Base-by-base conservation (phyloP, 1,284 basidiomycete genomes). In the Ganoderma multipileum region DNA sequence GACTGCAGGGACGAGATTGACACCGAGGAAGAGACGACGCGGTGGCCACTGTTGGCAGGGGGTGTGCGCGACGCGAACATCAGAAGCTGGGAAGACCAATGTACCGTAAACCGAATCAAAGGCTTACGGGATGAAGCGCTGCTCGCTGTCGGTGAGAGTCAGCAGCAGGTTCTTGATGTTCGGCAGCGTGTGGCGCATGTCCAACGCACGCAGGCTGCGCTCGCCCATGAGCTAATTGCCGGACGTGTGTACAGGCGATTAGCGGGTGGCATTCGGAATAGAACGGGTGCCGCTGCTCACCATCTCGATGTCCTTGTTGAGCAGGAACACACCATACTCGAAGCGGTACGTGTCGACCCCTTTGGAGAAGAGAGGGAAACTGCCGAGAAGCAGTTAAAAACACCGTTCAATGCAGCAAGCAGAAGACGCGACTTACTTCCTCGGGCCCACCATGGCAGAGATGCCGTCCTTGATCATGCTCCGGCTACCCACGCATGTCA, bases 261-360 rank as follows among this genome's bases (percentile, higher is more conserved):
- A 58, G 58, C 39, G 58, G 38, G 23, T 38, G 12, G 38, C 38
- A n/a, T 39, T 12, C 12, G n/a, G 38, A 58, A 41, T 23, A 38
- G 36, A 33, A 63, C 58, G 65, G 44, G 64, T 54, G 75, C 58
- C 64, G 44, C 64, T 54, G 75, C 88, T 74, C 74, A 96, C 95
- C 86, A 96, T 86, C 82, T 99, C 97, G 72, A 99, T 96, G 79
- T 99, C 87, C 82, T 99, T 99, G 84, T 99, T 99, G 47, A 99
- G 84, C 60, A 99, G 82, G 79, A 98, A 99, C 4, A 99, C 96
- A 11, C 92, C 98, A 81, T 99, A 99, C 79, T 99, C 97, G 79
- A 98, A 99, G 36, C 98, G 87, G 81, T 99, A 99, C 52, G 91
- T 91, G 79, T 99, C 98, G 66, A 98, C 96, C 12, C 96, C 96